Percentiles rank a stretch among this genome's conserved stretches.
phyloP scores from a whole-genome alignment of 768 basidiomycete species.

The Boletus pseudo-olivaceus region DNA sequence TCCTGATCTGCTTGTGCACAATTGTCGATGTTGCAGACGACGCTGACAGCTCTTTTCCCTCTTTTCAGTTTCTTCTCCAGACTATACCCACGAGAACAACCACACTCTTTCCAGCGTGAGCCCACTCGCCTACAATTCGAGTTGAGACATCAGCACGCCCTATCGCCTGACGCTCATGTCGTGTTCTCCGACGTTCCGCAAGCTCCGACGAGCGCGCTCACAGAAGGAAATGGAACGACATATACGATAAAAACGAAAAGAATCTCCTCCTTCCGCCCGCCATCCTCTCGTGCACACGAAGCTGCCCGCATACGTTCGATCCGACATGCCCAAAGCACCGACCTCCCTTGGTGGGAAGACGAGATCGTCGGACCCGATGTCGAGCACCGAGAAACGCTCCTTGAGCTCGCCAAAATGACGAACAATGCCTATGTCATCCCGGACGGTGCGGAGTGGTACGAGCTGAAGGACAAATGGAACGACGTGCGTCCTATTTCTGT shows the following conservation, averaged over 20 bases:
- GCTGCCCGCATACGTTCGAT: constrained; percentile 45
- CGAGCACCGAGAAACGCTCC: constrained; percentile 67
- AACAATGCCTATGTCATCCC: constrained; percentile 82
- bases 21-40: constrained; percentile 36
- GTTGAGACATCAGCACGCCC: constrained; percentile 60
- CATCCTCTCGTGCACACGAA: constrained; percentile 44
- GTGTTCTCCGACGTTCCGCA: constrained; percentile 50
- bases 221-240: constrained; percentile 16
- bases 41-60: constrained; percentile 46
- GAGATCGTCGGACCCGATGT: constrained; percentile 75
- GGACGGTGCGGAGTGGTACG: constrained; percentile 71
- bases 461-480: constrained; percentile 64
- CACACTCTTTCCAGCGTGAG: neutral
- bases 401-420: constrained; percentile 90
- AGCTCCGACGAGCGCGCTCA: constrained; percentile 7
- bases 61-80: constrained; percentile 30
- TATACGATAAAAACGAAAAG: constrained; percentile 40
- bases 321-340: constrained; percentile 43
- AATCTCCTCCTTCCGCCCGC: constrained; percentile 41
- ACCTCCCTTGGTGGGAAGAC: constrained; percentile 68
- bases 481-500: constrained; percentile 30
- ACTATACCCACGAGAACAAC: constrained; percentile 6
- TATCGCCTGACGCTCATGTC: constrained; percentile 45
- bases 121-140: constrained; percentile 42
- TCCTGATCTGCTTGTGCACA: neutral